These are phyloP conservation scores for Chiua virens DNA, from an alignment of 768 basidiomycete species.

Conservation along the genomic window DNA sequence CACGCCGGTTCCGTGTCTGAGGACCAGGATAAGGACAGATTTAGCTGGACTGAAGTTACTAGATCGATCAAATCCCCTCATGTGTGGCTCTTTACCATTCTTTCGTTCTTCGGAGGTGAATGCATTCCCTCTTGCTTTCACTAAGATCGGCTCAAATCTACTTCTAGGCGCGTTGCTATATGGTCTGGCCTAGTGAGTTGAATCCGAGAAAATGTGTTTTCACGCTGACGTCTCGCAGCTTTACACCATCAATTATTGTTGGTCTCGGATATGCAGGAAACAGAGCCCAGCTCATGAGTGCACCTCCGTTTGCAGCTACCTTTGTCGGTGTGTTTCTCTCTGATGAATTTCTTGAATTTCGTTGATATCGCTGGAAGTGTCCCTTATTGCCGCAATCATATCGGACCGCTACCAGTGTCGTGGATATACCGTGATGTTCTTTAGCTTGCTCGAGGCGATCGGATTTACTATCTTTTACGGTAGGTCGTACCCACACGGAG, in stretches of 20 bases:
- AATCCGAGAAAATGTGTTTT: slow-evolving; percentile 27
- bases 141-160: too few relatives aligned
- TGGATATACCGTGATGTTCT: too few relatives aligned
- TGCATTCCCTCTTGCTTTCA: too few relatives aligned
- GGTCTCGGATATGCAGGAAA: slow-evolving; percentile 54
- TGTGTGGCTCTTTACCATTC: too few relatives aligned
- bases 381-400: slow-evolving; percentile 41
- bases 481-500: too few relatives aligned
- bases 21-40: slow-evolving; percentile 43
- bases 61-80: too few relatives aligned
- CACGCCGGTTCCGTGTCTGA: slow-evolving; percentile 33
- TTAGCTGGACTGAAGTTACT: slow-evolving; percentile 62
- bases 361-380: slow-evolving; percentile 26
- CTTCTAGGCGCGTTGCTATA: too few relatives aligned
- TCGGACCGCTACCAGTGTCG: slow-evolving; percentile 54
- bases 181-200: slow-evolving; percentile 24
- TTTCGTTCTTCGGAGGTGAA: too few relatives aligned
- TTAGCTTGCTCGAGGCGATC: slow-evolving; percentile 41
- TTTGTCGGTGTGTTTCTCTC: slow-evolving; percentile 42
- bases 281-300: slow-evolving; percentile 60
- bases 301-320: slow-evolving; percentile 50
- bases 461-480: slow-evolving; percentile 1
- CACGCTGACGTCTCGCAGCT: slow-evolving; percentile 49
- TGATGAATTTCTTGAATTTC: background rate
- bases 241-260: slow-evolving; percentile 63